phyloP scores from a whole-genome alignment of 495 filamentous ascomycete genomes.

The Penicillium arizonense region DNA sequence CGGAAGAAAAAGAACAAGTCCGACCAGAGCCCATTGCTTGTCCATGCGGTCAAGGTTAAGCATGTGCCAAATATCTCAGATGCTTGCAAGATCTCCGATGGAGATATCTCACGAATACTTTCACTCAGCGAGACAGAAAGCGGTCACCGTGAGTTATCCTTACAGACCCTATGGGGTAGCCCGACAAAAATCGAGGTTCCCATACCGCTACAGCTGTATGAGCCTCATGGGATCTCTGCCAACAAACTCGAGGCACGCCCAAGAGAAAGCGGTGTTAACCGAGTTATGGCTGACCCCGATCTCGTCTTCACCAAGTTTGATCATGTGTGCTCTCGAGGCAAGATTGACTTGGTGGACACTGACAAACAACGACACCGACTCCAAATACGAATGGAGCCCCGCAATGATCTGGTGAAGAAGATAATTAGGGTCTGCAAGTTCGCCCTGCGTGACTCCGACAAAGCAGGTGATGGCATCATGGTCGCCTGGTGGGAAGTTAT shows the following conservation, averaged over 20 bases:
- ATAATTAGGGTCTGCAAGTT: conserved; percentile 61
- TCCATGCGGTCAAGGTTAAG: conserved; percentile 42
- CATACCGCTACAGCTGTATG: conserved; percentile 42
- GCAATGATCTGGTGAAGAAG: conserved; percentile 56
- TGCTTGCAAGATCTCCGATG: conserved; percentile 71
- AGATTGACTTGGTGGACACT: conserved; percentile 63
- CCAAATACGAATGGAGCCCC: conserved; percentile 63
- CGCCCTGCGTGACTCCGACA: conserved; percentile 55
- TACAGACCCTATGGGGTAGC: conserved; percentile 75
- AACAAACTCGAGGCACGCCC: conserved; percentile 28
- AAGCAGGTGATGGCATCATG: conserved; percentile 62
- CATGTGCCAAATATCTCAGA: conserved; percentile 61
- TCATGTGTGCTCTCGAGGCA: conserved; percentile 48
- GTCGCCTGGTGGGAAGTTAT: conserved; percentile 75
- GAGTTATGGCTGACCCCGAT: conserved; percentile 50
- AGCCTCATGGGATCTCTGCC: conserved; percentile 39
- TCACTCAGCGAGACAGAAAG: conserved; percentile 64
- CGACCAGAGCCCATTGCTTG: conserved; percentile 33
- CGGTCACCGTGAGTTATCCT: conserved; percentile 60
- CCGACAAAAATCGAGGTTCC: conserved; percentile 57
- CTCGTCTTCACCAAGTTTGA: conserved; percentile 42
- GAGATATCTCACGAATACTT: conserved; percentile 63
- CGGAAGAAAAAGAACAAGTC: conserved; percentile 30
- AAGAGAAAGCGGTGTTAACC: conserved; percentile 52
- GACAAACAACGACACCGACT: conserved; percentile 61